Base-by-base conservation (phyloP, 2,329 filamentous ascomycete species). In the Aspergillus latus region DNA sequence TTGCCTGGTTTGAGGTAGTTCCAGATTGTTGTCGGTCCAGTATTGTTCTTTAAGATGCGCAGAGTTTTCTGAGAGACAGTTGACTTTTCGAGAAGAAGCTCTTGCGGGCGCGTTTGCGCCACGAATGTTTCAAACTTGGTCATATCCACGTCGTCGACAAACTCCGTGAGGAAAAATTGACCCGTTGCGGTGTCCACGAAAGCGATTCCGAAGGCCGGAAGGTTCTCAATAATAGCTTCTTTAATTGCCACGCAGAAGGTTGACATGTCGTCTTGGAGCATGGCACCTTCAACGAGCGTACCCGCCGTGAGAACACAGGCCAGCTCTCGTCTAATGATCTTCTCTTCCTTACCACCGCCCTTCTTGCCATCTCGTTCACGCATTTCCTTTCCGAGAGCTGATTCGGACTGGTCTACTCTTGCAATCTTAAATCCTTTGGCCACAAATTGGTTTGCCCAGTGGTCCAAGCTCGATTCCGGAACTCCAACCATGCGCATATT, bases 401-500 rank as follows among this genome's bases (percentile, higher is more conserved):
- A 96, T 76, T 99, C 94, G 81, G 92, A 92, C 72, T 99, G 94
- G 71, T 97, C 94, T 26, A 99, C 94, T 15, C 93, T 84, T 5
- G 94, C 94, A 52, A 99, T 95, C 75, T 99, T 99, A 84, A 87
- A 96, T 34, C 95, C 94, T 73, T 97, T 97, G 57, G 93, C 94
- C 40, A 99, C 92, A 66, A 99, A 99, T 68, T 99, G 94, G 67
- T 95, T 96, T 55, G 94, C 92, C 94, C 94, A 99, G 72, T 94
- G 87, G 67, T 94, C 90, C n/a, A 99, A 80, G 10, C 92, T 96
- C 68, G 91, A 89, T 73, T 99, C 94, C 0, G 94, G 94, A 0
- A 99, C 94, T 59, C 94, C 94, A 2, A 97, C 94, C 94, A 99
- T 99, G 63, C 93, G 89, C 94, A 99, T 99, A 72, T 99, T 99